Conservation (phyloP, 2,329 filamentous ascomycete species). For the Scedosporium boydii region DNA sequence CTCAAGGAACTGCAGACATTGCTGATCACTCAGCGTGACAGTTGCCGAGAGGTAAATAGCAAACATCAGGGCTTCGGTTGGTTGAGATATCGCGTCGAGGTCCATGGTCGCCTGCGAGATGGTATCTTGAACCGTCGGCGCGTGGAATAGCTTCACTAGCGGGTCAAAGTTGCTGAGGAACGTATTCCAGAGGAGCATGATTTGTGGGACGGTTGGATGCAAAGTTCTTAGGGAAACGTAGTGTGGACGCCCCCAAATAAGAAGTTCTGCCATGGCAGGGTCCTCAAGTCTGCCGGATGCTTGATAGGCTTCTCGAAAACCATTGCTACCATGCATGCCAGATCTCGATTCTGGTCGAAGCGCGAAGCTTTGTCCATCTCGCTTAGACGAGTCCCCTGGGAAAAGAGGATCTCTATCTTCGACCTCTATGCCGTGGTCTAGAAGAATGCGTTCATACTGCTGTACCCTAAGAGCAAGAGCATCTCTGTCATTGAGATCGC, state of each 20-base stretch:
- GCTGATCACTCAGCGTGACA: slow-evolving; percentile 10
- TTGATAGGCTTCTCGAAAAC: not conserved
- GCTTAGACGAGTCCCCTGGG: not conserved
- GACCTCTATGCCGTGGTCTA: not conserved
- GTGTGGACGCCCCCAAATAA: slow-evolving; percentile 5
- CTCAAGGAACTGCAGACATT: not conserved
- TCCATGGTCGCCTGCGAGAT: not conserved
- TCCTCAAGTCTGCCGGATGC: not conserved
- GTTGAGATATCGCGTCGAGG: slow-evolving; percentile 2
- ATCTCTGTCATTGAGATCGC: not conserved
- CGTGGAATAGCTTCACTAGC: slow-evolving; percentile 3
- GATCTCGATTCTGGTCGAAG: not conserved
- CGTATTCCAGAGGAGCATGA: slow-evolving; percentile 4
- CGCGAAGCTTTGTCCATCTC: not conserved
- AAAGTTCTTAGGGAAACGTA: not conserved
- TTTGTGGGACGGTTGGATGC: slow-evolving; percentile 1
- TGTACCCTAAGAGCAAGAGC: not conserved
- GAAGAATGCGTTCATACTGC: slow-evolving; percentile 3
- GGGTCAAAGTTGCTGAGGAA: slow-evolving; percentile 6
- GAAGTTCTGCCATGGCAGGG: not conserved
- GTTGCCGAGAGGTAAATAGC: slow-evolving; percentile 12
- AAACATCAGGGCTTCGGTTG: slow-evolving; percentile 13
- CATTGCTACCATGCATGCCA: not conserved
- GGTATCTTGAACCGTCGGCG: slow-evolving; percentile 1
- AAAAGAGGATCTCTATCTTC: not conserved